Base-by-base conservation (phyloP, 768 basidiomycete species). In the Pleurotus pulmonarius region DNA sequence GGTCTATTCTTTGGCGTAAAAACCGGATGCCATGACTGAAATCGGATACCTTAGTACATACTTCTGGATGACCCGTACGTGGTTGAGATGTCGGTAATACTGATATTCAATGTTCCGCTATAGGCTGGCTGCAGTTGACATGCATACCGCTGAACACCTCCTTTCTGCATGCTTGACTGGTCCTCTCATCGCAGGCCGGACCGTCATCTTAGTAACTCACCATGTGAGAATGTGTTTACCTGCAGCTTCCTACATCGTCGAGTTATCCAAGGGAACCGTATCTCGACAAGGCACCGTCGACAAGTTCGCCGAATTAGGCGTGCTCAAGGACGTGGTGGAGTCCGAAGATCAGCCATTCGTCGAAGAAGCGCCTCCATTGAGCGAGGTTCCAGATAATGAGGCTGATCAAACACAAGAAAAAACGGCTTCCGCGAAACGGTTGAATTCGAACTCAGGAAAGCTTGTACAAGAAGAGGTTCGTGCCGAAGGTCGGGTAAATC, bases 151-250 rank as follows among this genome's bases (percentile, higher is more conserved):
- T 5, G 78, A 80, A 44, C 85, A 88, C 61, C 68, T 95, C 16
- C 83, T 89, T 55, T 69, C 74, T 12, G 72, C 81, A 37, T 90
- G 88, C 59, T 70, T 94, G 13, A 73, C 73, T 7, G 86, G 92
- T 6, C 69, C 76, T 1, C 74, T 94, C 13, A 81, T 86, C 58
- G 69, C 71, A 13, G 79, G 75, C 49, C 76, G 92, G 13, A 94
- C 92, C 0, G 79, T 93, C 60, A 78, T 94, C 57, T 78, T 95
- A 15, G 90, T 94, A 52, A 93, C 92, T 0, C 92, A 95, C 65
- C 89, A 92, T 64, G 82, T 90, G 56, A 78, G 75, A 34, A 76
- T 93, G 5, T 90, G 88, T 62, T 74, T 90, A 0, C 86, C 88
- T 0, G 71, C 78, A 15, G 84, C 90, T 0, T 71, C 81, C 1